Base-by-base conservation (phyloP, 2,329 filamentous ascomycete genomes). In the Aurifilum marmelostoma region DNA sequence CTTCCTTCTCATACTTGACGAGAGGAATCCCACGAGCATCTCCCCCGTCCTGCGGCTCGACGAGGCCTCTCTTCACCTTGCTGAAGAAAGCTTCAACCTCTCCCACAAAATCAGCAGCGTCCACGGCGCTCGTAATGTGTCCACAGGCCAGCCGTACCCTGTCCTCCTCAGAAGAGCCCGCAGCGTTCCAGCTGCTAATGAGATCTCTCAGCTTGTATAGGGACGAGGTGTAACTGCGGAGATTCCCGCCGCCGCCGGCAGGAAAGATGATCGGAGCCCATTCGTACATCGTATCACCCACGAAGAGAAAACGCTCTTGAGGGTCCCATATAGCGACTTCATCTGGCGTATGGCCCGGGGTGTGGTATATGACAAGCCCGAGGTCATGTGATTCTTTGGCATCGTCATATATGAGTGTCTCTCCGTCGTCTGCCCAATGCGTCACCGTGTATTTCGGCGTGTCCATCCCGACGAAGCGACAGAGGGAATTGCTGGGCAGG, bases 331-430 rank as follows among this genome's bases (percentile, higher is more conserved):
- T 80, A 1, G 82, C 81, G 1, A 84, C 71, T 18, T 79, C 77
- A 69, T 84, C 82, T 0, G 82, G 83, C 0, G 81, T 83, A 71
- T 84, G 82, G 18, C 83, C 83, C 2, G 82, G 82, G 0, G 81
- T 80, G 27, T 84, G 80, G 11, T 83, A 74, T 34, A 84, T 77
- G n/a, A 76, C 78, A 37, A 84, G 76, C 1, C 76, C 75, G 16
- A 83, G 75, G 14, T 74, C 72, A 29, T 74, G 70, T 3, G 52
- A 56, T 27, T 21, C 54, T 9, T 18, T 29, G 14, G 60, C 68
- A 32, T 69, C 64, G 47, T 69, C 73, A 8, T 47, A 37, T n/a
- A 6, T 67, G 6, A 83, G 73, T 27, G 72, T 72, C 47, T 80
- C 76, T 24, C 78, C 75, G 50, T 83, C 76, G 14, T 74, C 69